A percentile compares a stretch with the other conserved stretches of the same genome.
These are phyloP conservation scores for Cercospora sp. DNA, from an alignment of 2,329 filamentous ascomycete genomes.

Conservation along the genomic window DNA sequence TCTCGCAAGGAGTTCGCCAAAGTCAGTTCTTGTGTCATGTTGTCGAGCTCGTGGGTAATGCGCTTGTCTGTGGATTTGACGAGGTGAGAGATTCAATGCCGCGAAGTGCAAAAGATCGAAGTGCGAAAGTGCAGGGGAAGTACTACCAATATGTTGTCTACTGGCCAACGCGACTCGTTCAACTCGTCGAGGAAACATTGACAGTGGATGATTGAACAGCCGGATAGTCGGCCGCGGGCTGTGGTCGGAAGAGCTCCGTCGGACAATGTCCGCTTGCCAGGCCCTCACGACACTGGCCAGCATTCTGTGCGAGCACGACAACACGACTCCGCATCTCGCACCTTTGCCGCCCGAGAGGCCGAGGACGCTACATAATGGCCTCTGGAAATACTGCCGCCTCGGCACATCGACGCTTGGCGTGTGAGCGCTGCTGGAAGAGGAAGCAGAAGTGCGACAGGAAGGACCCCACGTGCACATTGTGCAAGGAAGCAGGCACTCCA, in stretches of 20 bases:
- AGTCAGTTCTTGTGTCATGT: slow-evolving; percentile 4
- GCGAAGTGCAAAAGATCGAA: not conserved
- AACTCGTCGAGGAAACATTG: not conserved
- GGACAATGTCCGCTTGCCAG: not conserved
- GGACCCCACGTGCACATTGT: not conserved
- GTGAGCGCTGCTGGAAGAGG: slow-evolving; percentile 12
- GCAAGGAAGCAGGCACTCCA: slow-evolving; percentile 1
- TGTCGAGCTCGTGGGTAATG: not conserved
- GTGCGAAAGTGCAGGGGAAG: not conserved
- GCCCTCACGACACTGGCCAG: not conserved
- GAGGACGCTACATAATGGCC: not conserved
- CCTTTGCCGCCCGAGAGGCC: not conserved
- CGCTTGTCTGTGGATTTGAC: not conserved
- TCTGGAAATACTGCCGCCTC: not conserved
- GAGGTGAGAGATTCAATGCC: not conserved
- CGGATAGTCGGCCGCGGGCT: not conserved
- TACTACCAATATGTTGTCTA: not conserved
- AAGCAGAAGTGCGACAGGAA: slow-evolving; percentile 15
- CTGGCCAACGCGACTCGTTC: not conserved
- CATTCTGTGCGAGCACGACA: not conserved
- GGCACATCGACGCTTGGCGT: slow-evolving; percentile 5
- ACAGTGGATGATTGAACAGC: not conserved
- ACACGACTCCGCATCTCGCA: not conserved
- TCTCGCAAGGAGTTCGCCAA: slow-evolving; percentile 15
- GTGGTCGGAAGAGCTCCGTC: not conserved